These are phyloP conservation scores for Tilletiopsis washingtonensis DNA, from an alignment of 1,284 basidiomycete genomes.

Conservation along the genomic window DNA sequence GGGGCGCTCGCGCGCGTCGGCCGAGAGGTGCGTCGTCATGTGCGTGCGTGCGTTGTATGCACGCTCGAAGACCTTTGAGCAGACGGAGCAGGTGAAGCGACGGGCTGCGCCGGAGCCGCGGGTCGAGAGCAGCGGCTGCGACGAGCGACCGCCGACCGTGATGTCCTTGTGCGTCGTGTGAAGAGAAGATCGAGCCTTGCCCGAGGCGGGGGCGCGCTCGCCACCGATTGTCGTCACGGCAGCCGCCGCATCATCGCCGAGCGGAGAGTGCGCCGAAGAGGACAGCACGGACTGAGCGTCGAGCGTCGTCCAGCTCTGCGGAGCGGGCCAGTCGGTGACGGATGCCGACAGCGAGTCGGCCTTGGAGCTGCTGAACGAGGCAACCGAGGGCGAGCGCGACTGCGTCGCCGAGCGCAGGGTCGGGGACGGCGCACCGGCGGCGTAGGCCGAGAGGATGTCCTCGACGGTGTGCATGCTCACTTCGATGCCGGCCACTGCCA, in stretches of 20 bases:
- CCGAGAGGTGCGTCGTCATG: slow-evolving; percentile 23
- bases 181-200: slow-evolving; percentile 6
- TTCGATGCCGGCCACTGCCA: slow-evolving; percentile 4
- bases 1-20: slow-evolving; percentile 23
- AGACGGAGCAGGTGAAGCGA: slow-evolving; percentile 29
- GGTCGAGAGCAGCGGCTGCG: no score
- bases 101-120: slow-evolving; percentile 18
- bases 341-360: no score
- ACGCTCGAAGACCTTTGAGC: slow-evolving; percentile 34
- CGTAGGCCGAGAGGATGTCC: background rate
- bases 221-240: no score
- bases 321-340: no score
- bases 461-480: slow-evolving; percentile 3
- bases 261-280: no score
- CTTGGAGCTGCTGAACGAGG: no score
- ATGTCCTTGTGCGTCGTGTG: background rate
- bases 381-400: no score
- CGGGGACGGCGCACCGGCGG: background rate
- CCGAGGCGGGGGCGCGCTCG: no score
- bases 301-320: no score
- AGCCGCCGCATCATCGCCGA: no score
- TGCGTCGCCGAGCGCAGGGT: no score
- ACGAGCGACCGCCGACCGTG: background rate
- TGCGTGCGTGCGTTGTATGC: slow-evolving; percentile 40
- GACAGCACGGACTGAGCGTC: no score